A percentile compares a stretch with the other conserved stretches of the same genome.
Conservation (phyloP, 2,329 filamentous ascomycete genomes). For the Claviceps maximensis region DNA sequence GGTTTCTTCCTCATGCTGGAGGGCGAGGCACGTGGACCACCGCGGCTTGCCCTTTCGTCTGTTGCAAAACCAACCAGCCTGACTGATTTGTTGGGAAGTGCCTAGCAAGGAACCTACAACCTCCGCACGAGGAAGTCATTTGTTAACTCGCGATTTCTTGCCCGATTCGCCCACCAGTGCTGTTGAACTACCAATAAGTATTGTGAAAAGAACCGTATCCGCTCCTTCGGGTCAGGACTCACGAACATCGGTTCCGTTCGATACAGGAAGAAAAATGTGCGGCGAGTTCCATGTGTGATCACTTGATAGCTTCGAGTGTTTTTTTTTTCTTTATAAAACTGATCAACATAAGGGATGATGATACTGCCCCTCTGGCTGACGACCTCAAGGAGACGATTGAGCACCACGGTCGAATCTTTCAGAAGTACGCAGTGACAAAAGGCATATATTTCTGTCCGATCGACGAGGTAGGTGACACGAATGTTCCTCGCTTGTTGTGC, state of each 20-base stretch:
- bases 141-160: not conserved
- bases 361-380: conserved; percentile 41
- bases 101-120: not conserved
- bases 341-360: conserved; percentile 26
- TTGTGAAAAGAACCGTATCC: not conserved
- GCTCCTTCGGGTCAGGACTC: not conserved
- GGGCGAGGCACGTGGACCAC: not conserved
- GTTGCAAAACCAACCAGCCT: conserved; percentile 1
- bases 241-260: not conserved
- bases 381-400: conserved; percentile 44
- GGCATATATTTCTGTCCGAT: conserved; percentile 54
- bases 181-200: not conserved
- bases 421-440: conserved; percentile 52
- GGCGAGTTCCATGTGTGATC: conserved; percentile 17
- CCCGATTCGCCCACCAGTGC: not conserved
- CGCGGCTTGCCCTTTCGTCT: not conserved
- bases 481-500: not conserved
- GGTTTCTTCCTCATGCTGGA: not conserved
- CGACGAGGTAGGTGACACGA: conserved; percentile 46
- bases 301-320: not conserved
- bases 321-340: not conserved
- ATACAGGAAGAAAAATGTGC: conserved; percentile 12
- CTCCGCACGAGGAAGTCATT: not conserved
- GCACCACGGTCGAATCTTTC: conserved; percentile 51
- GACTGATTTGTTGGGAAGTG: not conserved